phyloP scores from a whole-genome alignment of 1,139 yeast genomes.

The Scheffersomyces cryptocercus region DNA sequence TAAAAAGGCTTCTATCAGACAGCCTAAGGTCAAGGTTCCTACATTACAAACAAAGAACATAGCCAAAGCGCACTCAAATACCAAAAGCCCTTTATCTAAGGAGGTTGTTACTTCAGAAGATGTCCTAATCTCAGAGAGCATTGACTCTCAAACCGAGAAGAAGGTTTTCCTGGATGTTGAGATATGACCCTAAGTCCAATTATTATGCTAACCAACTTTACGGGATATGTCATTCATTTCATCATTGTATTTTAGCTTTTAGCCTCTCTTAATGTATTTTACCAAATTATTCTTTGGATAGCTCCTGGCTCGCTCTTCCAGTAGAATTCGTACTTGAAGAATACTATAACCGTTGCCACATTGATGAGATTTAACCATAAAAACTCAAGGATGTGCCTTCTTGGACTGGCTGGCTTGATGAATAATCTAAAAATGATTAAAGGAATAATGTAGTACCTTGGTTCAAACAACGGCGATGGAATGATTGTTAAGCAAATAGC shows the following conservation, averaged over 20 bases:
- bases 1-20: constrained; percentile 1
- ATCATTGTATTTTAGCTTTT: constrained; percentile 1
- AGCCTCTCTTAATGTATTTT: constrained; percentile 10
- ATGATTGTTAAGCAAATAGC: constrained; percentile 64
- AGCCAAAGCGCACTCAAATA: neutral
- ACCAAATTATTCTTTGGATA: constrained; percentile 89
- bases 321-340: constrained; percentile 59
- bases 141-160: neutral
- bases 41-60: neutral
- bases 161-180: constrained; percentile 1
- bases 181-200: constrained; percentile 1
- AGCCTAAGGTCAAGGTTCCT: constrained; percentile 1
- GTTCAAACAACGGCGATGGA: constrained; percentile 92
- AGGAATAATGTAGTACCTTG: constrained; percentile 87
- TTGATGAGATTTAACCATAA: constrained; percentile 63
- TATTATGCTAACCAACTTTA: constrained; percentile 2
- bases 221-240: constrained; percentile 1
- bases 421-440: constrained; percentile 71
- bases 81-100: constrained; percentile 9
- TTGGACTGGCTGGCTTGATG: constrained; percentile 39
- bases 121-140: neutral
- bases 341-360: constrained; percentile 51
- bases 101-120: neutral
- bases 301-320: constrained; percentile 65
- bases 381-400: constrained; percentile 54